Evolutionary conservation across 495 filamentous ascomycete genomes (phyloP).

Genomic region (Annulohypoxylon maeteangense): DNA sequence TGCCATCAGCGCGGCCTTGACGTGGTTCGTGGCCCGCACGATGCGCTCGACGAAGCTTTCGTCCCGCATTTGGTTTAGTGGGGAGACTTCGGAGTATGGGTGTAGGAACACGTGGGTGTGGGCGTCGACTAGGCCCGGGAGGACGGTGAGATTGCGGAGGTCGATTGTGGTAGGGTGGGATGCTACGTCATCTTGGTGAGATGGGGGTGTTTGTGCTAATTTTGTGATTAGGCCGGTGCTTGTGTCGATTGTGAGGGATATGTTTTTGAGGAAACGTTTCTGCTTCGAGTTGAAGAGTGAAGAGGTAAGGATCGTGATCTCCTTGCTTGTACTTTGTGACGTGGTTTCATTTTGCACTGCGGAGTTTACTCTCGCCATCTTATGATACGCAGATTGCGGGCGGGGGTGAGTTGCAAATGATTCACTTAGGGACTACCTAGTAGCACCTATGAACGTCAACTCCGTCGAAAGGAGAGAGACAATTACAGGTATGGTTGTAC

Average conservation of each 20-base stretch:
- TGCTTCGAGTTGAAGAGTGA: constrained; percentile 59
- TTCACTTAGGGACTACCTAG: too few species aligned
- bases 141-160: constrained; percentile 56
- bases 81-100: constrained; percentile 55
- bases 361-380: not conserved
- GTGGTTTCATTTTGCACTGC: constrained; percentile 19
- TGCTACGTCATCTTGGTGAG: constrained; percentile 23
- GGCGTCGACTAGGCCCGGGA: constrained; percentile 64
- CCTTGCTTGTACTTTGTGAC: not conserved
- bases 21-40: constrained; percentile 63
- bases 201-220: constrained; percentile 46
- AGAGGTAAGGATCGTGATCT: constrained; percentile 58
- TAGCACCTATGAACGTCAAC: not conserved
- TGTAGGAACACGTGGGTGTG: constrained; percentile 67
- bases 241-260: constrained; percentile 54
- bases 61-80: constrained; percentile 61
- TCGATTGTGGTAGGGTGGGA: constrained; percentile 50
- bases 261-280: constrained; percentile 55
- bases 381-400: not conserved
- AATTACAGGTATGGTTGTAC: too few species aligned
- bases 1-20: constrained; percentile 59
- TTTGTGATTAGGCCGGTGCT: constrained; percentile 56
- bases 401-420: not conserved
- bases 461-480: not conserved
- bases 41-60: constrained; percentile 60